These are phyloP conservation scores for Pseudocercospora macadamiae DNA, from an alignment of 2,329 filamentous ascomycete genomes.

Conservation along the genomic window DNA sequence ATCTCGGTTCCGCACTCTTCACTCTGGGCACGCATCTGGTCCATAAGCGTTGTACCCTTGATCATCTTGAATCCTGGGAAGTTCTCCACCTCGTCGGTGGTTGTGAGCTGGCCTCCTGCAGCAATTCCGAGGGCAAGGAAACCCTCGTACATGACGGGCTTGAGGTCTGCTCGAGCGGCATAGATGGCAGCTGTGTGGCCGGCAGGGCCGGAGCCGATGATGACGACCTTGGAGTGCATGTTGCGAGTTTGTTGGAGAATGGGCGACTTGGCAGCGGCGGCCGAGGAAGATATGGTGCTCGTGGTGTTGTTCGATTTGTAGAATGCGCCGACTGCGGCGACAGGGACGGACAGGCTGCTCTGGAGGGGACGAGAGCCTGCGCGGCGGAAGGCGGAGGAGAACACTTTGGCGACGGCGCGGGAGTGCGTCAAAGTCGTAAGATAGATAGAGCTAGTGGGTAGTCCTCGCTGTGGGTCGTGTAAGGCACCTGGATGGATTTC, in stretches of 20 bases:
- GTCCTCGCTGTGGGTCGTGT: background rate
- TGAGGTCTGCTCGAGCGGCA: slow-evolving; percentile 88
- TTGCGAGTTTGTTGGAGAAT: slow-evolving; percentile 50
- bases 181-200: slow-evolving; percentile 98
- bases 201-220: slow-evolving; percentile 80
- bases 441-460: background rate
- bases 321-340: slow-evolving; percentile 71
- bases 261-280: slow-evolving; percentile 30
- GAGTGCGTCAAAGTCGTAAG: background rate
- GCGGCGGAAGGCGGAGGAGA: slow-evolving; percentile 78
- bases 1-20: slow-evolving; percentile 90
- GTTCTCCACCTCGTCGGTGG: slow-evolving; percentile 98
- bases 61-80: slow-evolving; percentile 94
- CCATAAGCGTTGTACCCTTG: slow-evolving; percentile 88
- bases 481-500: background rate
- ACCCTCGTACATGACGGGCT: slow-evolving; percentile 95
- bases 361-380: slow-evolving; percentile 64
- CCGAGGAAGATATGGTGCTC: slow-evolving; percentile 30
- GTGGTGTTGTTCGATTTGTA: slow-evolving; percentile 50
- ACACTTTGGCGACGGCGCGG: slow-evolving; percentile 69
- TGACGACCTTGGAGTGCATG: slow-evolving; percentile 93
- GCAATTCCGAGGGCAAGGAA: slow-evolving; percentile 97
- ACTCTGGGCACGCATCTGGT: slow-evolving; percentile 90
- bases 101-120: slow-evolving; percentile 94
- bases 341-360: slow-evolving; percentile 72